Base-by-base conservation (phyloP, 176 grass and related monocot species). In the Eremochloa ophiuroides region DNA sequence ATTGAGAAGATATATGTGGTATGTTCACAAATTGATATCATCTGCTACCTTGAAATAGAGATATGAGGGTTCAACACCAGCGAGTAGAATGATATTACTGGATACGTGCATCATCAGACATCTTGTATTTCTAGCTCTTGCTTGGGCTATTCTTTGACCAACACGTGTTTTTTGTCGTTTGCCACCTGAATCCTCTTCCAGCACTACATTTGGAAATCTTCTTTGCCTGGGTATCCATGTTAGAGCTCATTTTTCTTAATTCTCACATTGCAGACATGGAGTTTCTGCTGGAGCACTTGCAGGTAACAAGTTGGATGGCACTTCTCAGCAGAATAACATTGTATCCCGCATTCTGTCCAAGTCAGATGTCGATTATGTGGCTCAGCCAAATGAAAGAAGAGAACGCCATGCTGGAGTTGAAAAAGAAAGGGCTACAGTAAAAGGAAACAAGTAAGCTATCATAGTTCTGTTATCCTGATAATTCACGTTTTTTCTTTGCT, bases 361-460 rank as follows among this genome's bases (percentile, higher is more conserved):
- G 85, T 41, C 62, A 39, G 89, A 97, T 66, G 84, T 65, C 8
- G 85, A 82, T 31, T 77, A 73, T 74, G 41, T 80, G 76, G 67
- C 59, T 87, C 62, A 85, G 26, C 55, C 89, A 83, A 91, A 83
- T 78, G 91, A 97, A 75, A 93, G 79, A 86, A 91, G 87, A 86
- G 91, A 94, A 17, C 86, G 86, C 5, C 83, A 85, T 81, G 78
- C 66, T 82, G 85, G 80, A 71, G 74, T 91, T 59, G 91, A 89
- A 85, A 97, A 91, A 58, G 94, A 97, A 50, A 89, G 79, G 28
- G 42, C 40, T 93, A 48, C 75, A 33, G 55, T 77, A 80, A 97
- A 93, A 82, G 88, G 88, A 88, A 97, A 89, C 86, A 97, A 89
- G 94, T 93, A 97, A 88, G 82, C 37, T 70, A 76, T 69, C 12